A percentile compares a stretch with the other conserved stretches of the same genome.
phyloP scores from a whole-genome alignment of 495 filamentous ascomycete genomes.

The Penicillium soppii region DNA sequence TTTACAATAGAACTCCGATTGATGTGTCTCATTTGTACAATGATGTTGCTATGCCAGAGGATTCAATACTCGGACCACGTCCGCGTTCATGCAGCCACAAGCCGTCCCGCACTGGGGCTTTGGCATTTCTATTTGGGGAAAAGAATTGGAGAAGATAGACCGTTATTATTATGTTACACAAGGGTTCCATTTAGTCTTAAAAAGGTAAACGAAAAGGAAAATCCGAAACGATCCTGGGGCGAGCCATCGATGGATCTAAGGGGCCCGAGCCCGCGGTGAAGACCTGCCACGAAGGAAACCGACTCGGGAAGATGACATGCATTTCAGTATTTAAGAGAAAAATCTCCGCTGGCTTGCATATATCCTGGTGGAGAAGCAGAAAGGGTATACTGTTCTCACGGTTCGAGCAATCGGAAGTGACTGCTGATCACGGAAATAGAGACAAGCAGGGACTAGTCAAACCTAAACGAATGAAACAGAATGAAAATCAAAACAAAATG shows the following conservation, averaged over 20 bases:
- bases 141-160: too few relatives aligned
- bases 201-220: too few relatives aligned
- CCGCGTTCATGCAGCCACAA: constrained; percentile 11
- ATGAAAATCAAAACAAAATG: not conserved
- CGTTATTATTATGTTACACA: too few relatives aligned
- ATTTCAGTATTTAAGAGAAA: not conserved
- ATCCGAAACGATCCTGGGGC: too few relatives aligned
- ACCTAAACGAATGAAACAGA: too few relatives aligned
- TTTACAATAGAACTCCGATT: too few relatives aligned
- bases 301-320: constrained; percentile 1
- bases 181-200: too few relatives aligned
- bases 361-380: not conserved
- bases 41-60: too few relatives aligned
- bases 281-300: not conserved
- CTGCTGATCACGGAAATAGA: not conserved
- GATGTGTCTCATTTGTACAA: too few relatives aligned
- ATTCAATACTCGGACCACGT: not conserved
- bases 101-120: not conserved
- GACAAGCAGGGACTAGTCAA: constrained; percentile 1
- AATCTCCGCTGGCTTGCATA: not conserved
- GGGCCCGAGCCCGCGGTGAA: not conserved
- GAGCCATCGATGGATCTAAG: not conserved
- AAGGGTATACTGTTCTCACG: not conserved
- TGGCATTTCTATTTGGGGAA: too few relatives aligned
- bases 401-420: constrained; percentile 12